phyloP scores from a whole-genome alignment of 345 rosid genomes.

The Erysimum cheiranthoides region DNA sequence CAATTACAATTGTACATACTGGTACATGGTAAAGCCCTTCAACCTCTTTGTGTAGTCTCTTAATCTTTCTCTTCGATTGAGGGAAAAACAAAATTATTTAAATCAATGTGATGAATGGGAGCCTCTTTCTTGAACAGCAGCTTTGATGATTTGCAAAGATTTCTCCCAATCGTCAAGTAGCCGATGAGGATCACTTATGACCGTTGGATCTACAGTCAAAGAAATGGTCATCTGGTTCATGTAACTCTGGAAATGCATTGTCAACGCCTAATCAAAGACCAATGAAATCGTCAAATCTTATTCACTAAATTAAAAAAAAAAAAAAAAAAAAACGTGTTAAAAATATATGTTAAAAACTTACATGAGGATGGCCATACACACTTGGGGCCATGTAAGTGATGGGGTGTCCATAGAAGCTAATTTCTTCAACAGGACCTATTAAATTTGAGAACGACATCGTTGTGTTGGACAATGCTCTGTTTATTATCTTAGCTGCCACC shows the following conservation, averaged over 20 bases:
- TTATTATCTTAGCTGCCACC: slow-evolving; percentile 47
- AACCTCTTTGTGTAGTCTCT: neutral
- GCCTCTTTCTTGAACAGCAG: slow-evolving; percentile 35
- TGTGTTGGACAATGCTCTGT: slow-evolving; percentile 52
- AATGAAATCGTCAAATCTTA: neutral
- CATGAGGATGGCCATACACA: slow-evolving; percentile 73
- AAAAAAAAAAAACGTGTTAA: neutral
- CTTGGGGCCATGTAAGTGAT: slow-evolving; percentile 67
- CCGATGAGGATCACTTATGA: slow-evolving; percentile 69
- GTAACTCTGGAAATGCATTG: slow-evolving; percentile 85
- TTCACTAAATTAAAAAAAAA: neutral
- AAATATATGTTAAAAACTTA: slow-evolving; percentile 17
- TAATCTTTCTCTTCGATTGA: neutral
- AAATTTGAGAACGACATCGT: slow-evolving; percentile 67
- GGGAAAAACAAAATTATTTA: neutral
- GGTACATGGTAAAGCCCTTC: neutral
- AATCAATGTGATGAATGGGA: neutral
- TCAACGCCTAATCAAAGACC: slow-evolving; percentile 62
- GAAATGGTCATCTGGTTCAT: slow-evolving; percentile 66
- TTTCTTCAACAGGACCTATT: slow-evolving; percentile 67
- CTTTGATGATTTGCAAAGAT: slow-evolving; percentile 56
- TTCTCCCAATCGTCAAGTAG: slow-evolving; percentile 65
- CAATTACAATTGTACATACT: neutral
- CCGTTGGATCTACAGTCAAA: slow-evolving; percentile 69
- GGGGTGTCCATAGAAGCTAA: slow-evolving; percentile 66